Evolutionary conservation across 2,329 filamentous ascomycete species (phyloP).

Genomic region (Arthrobotrys iridis): DNA sequence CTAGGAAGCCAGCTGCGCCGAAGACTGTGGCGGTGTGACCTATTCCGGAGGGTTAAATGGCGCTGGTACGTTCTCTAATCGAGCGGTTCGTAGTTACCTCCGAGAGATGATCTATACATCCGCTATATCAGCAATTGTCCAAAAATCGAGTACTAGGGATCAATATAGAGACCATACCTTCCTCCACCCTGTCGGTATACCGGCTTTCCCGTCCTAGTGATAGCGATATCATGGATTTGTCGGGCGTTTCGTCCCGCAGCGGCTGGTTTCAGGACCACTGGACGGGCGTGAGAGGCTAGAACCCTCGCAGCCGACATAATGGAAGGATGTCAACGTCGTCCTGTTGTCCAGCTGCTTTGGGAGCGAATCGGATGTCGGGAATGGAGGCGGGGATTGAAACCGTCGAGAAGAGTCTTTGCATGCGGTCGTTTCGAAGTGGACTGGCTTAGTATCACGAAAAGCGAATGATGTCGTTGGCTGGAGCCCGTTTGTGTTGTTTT

Average conservation of each 20-base stretch:
- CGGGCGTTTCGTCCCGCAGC: conserved; percentile 63
- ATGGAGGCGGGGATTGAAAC: neutral
- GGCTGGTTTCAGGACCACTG: conserved; percentile 60
- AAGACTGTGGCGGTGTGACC: conserved; percentile 98
- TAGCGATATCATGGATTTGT: conserved; percentile 80
- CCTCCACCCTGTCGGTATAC: conserved; percentile 86
- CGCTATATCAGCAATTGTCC: conserved; percentile 22
- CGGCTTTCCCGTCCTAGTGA: conserved; percentile 95
- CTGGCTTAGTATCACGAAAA: conserved; percentile 41
- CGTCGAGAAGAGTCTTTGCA: conserved; percentile 39
- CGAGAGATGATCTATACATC: conserved; percentile 76
- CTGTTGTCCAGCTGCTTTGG: conserved; percentile 12
- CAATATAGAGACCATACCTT: conserved; percentile 71
- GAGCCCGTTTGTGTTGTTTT: conserved; percentile 42
- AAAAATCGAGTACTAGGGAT: neutral
- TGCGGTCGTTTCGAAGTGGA: conserved; percentile 22
- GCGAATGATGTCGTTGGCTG: conserved; percentile 53
- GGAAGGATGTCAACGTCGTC: conserved; percentile 10
- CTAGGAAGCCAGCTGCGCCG: conserved; percentile 93
- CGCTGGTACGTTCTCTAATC: conserved; percentile 15
- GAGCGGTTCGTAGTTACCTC: conserved; percentile 71
- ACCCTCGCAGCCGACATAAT: conserved; percentile 50
- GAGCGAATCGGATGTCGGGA: conserved; percentile 22
- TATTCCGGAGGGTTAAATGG: conserved; percentile 61
- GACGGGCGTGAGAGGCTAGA: conserved; percentile 64